Conservation (phyloP, 768 basidiomycete species). For the Sporobolomyces phaffii region DNA sequence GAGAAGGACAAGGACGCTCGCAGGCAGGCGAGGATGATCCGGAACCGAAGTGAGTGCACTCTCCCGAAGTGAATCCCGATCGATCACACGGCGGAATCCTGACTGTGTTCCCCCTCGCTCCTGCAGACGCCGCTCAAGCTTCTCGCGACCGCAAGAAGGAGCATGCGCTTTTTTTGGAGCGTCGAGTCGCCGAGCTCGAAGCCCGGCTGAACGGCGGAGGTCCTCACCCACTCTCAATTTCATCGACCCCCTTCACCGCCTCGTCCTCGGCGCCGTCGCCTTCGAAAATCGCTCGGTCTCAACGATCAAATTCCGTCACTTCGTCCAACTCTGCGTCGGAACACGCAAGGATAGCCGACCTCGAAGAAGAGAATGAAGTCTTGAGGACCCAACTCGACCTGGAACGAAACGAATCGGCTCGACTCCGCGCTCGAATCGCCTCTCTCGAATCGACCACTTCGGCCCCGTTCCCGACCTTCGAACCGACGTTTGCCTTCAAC, state of each 20-base stretch:
- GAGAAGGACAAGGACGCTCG: constrained; percentile 34
- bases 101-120: not conserved
- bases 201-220: not conserved
- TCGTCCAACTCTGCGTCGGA: not conserved
- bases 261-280: not conserved
- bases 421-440: constrained; percentile 25
- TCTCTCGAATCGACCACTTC: not conserved
- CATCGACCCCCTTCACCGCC: not conserved
- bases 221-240: not conserved
- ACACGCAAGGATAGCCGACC: constrained; percentile 12
- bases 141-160: constrained; percentile 38
- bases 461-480: constrained; percentile 1
- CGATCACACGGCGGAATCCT: not conserved
- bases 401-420: constrained; percentile 20
- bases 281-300: not conserved
- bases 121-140: constrained; percentile 36
- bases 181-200: constrained; percentile 26
- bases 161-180: constrained; percentile 24
- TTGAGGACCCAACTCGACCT: constrained; percentile 30
- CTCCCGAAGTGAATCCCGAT: not conserved
- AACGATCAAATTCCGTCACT: not conserved
- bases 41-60: constrained; percentile 31
- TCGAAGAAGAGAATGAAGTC: constrained; percentile 35
- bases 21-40: constrained; percentile 31
- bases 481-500: constrained; percentile 37